Evolutionary conservation across 306 rosid genomes (phyloP).

Genomic region (Cicer arietinum): DNA sequence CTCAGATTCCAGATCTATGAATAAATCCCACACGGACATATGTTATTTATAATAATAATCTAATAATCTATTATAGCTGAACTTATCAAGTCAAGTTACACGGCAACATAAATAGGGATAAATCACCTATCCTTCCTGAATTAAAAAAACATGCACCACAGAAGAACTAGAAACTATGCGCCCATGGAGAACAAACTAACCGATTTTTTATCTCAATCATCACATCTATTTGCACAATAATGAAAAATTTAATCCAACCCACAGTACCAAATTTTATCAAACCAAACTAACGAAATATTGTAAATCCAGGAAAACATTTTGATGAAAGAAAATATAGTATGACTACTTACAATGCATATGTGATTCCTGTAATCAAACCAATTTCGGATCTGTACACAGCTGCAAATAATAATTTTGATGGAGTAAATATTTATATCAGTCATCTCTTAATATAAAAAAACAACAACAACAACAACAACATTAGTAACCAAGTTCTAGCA

Average conservation of each 20-base stretch:
- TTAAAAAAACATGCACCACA: conserved; percentile 22
- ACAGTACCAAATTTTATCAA: conserved; percentile 17
- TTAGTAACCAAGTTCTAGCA: conserved; percentile 37
- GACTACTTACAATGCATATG: conserved; percentile 89
- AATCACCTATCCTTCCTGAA: conserved; percentile 27
- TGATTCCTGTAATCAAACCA: conserved; percentile 99
- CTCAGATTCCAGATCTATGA: conserved; percentile 68
- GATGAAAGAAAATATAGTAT: conserved; percentile 17
- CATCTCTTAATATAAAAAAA: conserved; percentile 8
- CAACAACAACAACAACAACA: neutral
- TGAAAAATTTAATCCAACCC: conserved; percentile 2
- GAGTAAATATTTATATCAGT: conserved; percentile 33
- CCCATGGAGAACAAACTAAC: neutral
- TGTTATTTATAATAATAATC: conserved; percentile 34
- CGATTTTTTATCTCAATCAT: conserved; percentile 17
- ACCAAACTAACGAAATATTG: conserved; percentile 14
- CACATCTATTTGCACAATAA: conserved; percentile 29
- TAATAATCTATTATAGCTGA: conserved; percentile 43
- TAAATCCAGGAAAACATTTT: conserved; percentile 5
- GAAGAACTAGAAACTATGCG: conserved; percentile 24
- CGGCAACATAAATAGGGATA: conserved; percentile 24
- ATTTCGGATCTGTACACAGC: conserved; percentile 80
- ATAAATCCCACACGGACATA: conserved; percentile 56
- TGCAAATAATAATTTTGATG: conserved; percentile 51
- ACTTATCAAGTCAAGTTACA: conserved; percentile 39